These are phyloP conservation scores for Boehmeria nivea DNA, from an alignment of 306 rosid species.

Conservation along the genomic window DNA sequence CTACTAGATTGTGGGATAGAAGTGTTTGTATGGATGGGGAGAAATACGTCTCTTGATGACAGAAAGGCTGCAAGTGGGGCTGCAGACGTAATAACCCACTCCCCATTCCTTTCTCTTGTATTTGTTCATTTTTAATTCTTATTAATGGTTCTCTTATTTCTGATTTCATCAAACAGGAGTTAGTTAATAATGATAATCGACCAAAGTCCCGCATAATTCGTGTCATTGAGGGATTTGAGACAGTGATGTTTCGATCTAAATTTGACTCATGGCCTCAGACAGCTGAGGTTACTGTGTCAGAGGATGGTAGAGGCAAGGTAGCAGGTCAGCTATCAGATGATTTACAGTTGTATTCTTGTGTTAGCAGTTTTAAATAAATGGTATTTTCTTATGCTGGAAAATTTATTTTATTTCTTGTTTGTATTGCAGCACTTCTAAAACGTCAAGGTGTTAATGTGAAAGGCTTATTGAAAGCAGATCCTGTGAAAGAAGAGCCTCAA, in stretches of 20 bases:
- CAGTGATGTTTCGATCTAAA: conserved; percentile 82
- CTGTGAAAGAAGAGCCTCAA: conserved; percentile 91
- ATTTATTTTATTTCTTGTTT: conserved; percentile 23
- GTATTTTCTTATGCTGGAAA: not conserved
- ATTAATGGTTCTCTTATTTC: conserved; percentile 21
- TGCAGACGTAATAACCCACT: conserved; percentile 60
- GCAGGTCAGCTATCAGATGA: conserved; percentile 69
- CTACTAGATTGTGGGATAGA: conserved; percentile 81
- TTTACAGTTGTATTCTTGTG: conserved; percentile 20
- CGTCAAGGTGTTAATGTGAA: conserved; percentile 98
- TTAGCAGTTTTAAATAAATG: not conserved
- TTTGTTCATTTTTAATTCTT: conserved; percentile 21
- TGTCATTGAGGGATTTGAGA: conserved; percentile 94
- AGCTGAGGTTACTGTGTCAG: conserved; percentile 51
- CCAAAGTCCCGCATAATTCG: conserved; percentile 67
- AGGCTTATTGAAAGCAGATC: conserved; percentile 87
- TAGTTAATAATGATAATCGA: conserved; percentile 45
- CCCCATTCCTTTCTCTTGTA: conserved; percentile 16
- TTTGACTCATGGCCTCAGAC: conserved; percentile 86
- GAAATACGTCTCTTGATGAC: conserved; percentile 81
- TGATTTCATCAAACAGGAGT: conserved; percentile 45
- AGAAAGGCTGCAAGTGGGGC: conserved; percentile 77
- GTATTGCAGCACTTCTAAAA: conserved; percentile 73
- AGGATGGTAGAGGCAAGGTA: conserved; percentile 98
- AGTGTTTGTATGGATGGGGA: conserved; percentile 89